Evolutionary conservation across 2,329 filamentous ascomycete genomes (phyloP).

Genomic region (Eurotiales sp.): DNA sequence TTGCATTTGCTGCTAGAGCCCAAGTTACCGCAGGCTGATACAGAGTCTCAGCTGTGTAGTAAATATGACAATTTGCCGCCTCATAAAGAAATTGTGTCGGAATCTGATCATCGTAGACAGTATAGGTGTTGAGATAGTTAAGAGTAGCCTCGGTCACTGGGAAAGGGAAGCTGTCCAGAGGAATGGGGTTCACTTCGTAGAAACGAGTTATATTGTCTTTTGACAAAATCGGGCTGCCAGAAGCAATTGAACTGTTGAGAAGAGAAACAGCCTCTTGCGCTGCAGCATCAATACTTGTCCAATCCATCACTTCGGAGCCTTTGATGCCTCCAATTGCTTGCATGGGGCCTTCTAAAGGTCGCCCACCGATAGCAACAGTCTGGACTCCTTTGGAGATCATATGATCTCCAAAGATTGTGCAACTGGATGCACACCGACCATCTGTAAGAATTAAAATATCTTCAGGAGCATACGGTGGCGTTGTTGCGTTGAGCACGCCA

Average conservation of each 20-base stretch:
- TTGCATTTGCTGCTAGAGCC: conserved; percentile 37
- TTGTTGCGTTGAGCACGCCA: conserved; percentile 18
- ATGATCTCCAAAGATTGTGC: conserved; percentile 23
- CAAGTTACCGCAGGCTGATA: conserved; percentile 49
- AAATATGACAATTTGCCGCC: conserved; percentile 56
- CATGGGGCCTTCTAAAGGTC: conserved; percentile 50
- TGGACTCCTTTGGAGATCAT: conserved; percentile 40
- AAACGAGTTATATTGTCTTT: conserved; percentile 5
- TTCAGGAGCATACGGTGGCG: conserved; percentile 22
- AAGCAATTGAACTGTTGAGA: not conserved
- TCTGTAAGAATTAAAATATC: conserved; percentile 10
- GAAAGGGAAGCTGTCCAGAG: not conserved
- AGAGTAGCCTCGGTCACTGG: conserved; percentile 16
- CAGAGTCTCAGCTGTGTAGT: conserved; percentile 51
- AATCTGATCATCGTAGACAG: conserved; percentile 33
- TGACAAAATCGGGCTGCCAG: not conserved
- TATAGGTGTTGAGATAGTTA: conserved; percentile 39
- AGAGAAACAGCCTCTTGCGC: not conserved
- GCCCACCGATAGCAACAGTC: conserved; percentile 56
- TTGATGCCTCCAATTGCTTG: conserved; percentile 60
- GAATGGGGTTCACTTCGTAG: conserved; percentile 4
- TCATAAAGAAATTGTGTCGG: conserved; percentile 57
- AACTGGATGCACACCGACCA: conserved; percentile 16
- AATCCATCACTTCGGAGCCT: conserved; percentile 33
- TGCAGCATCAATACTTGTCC: conserved; percentile 19